Conservation (phyloP, 129 eudicot genomes). For the Dittrichia graveolens region DNA sequence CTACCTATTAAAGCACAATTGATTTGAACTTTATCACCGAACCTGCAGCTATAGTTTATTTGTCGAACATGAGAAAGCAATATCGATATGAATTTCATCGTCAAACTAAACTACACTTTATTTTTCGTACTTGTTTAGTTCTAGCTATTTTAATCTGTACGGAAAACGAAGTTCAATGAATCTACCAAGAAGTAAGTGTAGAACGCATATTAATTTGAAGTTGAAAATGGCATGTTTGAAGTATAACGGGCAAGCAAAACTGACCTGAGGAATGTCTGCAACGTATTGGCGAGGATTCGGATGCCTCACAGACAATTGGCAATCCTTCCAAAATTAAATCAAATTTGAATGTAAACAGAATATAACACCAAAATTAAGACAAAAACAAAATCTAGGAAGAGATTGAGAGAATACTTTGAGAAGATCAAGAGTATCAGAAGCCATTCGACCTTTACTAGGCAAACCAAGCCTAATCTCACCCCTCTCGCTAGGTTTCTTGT, state of each 20-base stretch:
- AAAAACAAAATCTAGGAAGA: background rate
- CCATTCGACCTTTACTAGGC: constrained; percentile 97
- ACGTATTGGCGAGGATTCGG: constrained; percentile 94
- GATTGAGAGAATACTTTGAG: constrained; percentile 50
- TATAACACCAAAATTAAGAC: background rate
- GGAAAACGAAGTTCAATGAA: background rate
- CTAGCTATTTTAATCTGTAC: background rate
- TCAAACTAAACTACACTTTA: constrained; percentile 5
- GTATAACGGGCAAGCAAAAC: constrained; percentile 8
- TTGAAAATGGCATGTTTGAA: background rate
- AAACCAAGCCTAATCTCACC: constrained; percentile 77
- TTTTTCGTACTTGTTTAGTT: no score
- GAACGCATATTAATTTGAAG: constrained; percentile 4
- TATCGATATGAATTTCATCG: background rate
- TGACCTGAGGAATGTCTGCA: constrained; percentile 89
- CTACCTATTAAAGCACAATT: background rate
- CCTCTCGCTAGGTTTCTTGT: constrained; percentile 35
- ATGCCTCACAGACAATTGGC: constrained; percentile 89
- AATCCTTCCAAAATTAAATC: constrained; percentile 49
- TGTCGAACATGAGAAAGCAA: background rate
- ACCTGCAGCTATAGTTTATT: constrained; percentile 1
- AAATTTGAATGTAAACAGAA: constrained; percentile 6
- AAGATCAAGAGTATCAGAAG: constrained; percentile 74
- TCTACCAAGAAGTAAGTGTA: background rate
- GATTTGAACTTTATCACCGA: background rate